Base-by-base conservation (phyloP, 2,329 filamentous ascomycete genomes). In the Sporothrix brasiliensis region DNA sequence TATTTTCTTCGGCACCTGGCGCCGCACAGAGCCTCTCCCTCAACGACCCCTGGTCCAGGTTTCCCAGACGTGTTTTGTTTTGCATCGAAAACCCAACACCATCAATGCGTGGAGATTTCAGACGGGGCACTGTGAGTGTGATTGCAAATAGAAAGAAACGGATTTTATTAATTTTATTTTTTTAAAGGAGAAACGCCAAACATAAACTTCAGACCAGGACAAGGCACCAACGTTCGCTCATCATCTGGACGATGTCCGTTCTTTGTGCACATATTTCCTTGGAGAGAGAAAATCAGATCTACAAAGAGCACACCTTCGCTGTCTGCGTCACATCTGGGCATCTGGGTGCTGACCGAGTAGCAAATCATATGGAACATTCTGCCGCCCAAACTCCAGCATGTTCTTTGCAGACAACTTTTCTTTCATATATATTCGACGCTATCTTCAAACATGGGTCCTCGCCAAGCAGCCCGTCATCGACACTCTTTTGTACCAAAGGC, bases 61-160 rank as follows among this genome's bases (percentile, higher is more conserved):
- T 49, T 71, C 54, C 66, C 69, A 73, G 68, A 73, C 72, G 52
- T 63, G 39, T 49, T 34, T 56, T 71, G 72, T 73, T 73, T 73
- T 72, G 69, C 30, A 69, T 73, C 58, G 60, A 68, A 72, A 69
- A 69, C 52, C 27, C 53, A 34, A 69, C 21, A 27, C 58, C 68
- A 50, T 71, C 68, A 73, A 73, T 73, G 72, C 72, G 69, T 30
- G 30, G 27, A 21, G 56, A 47, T 9, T 44, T n/a, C 30, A 54
- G 19, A 52, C 19, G 24, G 39, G 49, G 49, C 5, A 50, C 7
- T n/a, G 49, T n/a, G 58, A 27, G 39, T 58, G 54, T 21, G 30
- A 41, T 16, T 39, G 53, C n/a, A 50, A 27, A 58, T 34, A 30
- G 39, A 24, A 61, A 44, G 19, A 44, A 44, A 44, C 4, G 2